A percentile compares a stretch with the other conserved stretches of the same genome.
Conservation (phyloP, 78 protist genomes). For the Bodo saltans region DNA sequence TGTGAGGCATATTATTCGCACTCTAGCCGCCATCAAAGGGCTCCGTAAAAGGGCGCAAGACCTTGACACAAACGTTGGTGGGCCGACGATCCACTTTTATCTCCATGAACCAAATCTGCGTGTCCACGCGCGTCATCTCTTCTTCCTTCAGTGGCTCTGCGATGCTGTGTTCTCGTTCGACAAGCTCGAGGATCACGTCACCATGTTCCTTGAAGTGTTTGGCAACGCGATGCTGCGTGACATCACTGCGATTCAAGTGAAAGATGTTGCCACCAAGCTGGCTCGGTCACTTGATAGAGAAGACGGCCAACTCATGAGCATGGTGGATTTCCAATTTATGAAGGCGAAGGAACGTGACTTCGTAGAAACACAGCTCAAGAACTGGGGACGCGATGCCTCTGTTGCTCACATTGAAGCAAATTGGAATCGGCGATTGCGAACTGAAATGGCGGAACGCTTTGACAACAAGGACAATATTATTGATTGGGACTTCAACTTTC, state of each 20-base stretch:
- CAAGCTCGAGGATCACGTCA: not conserved
- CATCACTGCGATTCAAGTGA: not conserved
- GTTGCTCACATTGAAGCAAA: not conserved
- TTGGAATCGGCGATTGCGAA: conserved; percentile 8
- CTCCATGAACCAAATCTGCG: not conserved
- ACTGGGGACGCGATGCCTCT: not conserved
- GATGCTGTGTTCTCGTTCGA: not conserved
- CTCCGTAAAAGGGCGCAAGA: too few species aligned
- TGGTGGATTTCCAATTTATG: not conserved
- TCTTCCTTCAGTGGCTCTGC: conserved; percentile 7
- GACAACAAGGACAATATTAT: not conserved
- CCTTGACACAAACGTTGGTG: not conserved
- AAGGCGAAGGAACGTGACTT: conserved; percentile 1
- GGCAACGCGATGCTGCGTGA: conserved; percentile 18
- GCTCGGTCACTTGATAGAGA: not conserved
- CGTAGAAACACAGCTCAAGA: not conserved
- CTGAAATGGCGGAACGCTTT: conserved; percentile 18
- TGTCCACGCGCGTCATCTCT: not conserved
- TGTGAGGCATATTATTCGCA: not conserved
- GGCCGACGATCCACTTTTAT: conserved; percentile 16
- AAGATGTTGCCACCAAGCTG: not conserved
- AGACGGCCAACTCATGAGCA: not conserved
- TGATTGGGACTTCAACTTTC: conserved; percentile 22
- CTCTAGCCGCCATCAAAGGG: too few species aligned
- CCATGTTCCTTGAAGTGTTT: not conserved